Conservation (phyloP, 495 filamentous ascomycete genomes). For the Filosporella fistucella region DNA sequence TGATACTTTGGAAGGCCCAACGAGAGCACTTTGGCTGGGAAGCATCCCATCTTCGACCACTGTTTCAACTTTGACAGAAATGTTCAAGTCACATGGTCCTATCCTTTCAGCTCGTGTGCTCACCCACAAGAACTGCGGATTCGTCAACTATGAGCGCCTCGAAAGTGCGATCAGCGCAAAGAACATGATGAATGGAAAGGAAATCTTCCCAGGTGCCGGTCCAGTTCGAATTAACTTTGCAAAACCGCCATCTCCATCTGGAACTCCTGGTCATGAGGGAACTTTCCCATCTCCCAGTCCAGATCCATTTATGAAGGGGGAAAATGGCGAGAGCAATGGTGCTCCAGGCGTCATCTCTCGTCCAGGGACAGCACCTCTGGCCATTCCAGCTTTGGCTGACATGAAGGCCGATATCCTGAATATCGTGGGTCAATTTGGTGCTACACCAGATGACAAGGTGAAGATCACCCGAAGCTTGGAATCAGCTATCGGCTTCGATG, state of each 20-base stretch:
- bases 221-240: constrained; percentile 95
- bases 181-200: constrained; percentile 84
- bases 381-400: constrained; percentile 67
- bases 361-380: constrained; percentile 44
- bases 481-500: constrained; percentile 65
- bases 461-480: constrained; percentile 73
- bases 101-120: constrained; percentile 91
- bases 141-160: constrained; percentile 91
- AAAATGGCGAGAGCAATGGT: constrained; percentile 37
- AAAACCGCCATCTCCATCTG: constrained; percentile 85
- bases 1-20: constrained; percentile 85
- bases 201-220: constrained; percentile 96
- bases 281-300: constrained; percentile 91
- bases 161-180: constrained; percentile 89
- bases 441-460: constrained; percentile 69
- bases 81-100: constrained; percentile 85
- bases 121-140: constrained; percentile 98
- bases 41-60: constrained; percentile 98
- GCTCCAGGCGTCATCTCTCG: constrained; percentile 35
- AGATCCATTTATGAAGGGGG: constrained; percentile 64
- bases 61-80: constrained; percentile 80
- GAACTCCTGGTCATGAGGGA: constrained; percentile 78
- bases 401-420: constrained; percentile 76
- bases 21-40: constrained; percentile 91
- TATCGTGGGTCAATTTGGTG: constrained; percentile 87